Evolutionary conservation across 2,329 filamentous ascomycete genomes (phyloP), one percentile per base, ranked within the genome.

Genomic region (Gremmenia infestans): DNA sequence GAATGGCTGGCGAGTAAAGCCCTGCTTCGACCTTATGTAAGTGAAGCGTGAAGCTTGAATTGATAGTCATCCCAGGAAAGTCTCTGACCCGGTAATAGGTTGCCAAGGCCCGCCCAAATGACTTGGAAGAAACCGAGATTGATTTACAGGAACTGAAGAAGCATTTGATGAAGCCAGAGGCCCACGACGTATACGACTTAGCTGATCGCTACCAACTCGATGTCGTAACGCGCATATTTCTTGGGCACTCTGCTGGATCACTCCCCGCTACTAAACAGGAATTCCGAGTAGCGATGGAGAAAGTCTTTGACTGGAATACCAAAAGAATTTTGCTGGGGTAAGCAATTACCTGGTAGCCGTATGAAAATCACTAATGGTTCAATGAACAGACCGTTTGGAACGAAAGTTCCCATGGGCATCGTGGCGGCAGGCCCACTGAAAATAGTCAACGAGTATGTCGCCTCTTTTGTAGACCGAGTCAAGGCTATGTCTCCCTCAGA

Each of bases 281-380:
- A 3, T 54, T 58, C 42, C 48, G 48, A 42, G 37, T 49, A 12
- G 56, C 56, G 2, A 52, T 58, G 48, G 56, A 57, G 15, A 48
- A 43, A 17, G 39, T 57, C 3, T 47, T 47, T 28, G 45, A 25
- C 23, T 54, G 52, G 35, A 54, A 54, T 15, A 48, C 52, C n/a
- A 54, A 32, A 12, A 25, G 52, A 12, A 35, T 48, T 19, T 23
- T 54, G 19, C 45, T 54, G 22, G 52, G 52, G 52, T 54, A 42
- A 32, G 52, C 23, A 28, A 9, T 7, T 19, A 12, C n/a, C 28
- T 35, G 32, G 22, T 25, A 25, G 12, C 14, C 37, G 15, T 47
- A 14, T 14, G 12, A 15, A 47, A 19, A 9, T 7, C 4, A 22
- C 45, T 47, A 28, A 47, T 25, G 22, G 4, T 11, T 25, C 19